Percentiles rank a stretch among this genome's conserved stretches.
phyloP scores from a whole-genome alignment of 441 rosid genomes.

The Arabidopsis lyrata region DNA sequence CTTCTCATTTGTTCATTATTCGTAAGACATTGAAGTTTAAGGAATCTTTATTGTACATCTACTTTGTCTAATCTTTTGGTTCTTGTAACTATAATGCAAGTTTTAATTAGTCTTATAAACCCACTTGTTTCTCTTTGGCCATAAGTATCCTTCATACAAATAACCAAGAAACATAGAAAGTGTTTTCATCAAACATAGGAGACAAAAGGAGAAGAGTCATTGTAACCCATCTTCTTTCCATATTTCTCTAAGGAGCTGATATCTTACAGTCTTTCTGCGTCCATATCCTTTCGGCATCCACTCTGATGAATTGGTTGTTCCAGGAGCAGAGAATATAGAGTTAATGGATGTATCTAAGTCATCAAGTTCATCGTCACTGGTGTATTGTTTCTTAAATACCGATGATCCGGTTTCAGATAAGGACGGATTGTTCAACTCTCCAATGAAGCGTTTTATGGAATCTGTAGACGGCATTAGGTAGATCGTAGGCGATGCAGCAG shows the following conservation, averaged over 20 bases:
- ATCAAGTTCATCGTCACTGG: constrained; percentile 87
- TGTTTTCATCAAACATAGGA: background rate
- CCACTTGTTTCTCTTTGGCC: background rate
- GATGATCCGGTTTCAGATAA: constrained; percentile 62
- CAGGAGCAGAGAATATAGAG: constrained; percentile 55
- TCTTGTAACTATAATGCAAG: background rate
- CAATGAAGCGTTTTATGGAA: constrained; percentile 56
- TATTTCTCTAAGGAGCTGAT: constrained; percentile 73
- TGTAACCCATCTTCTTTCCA: constrained; percentile 61
- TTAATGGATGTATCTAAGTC: constrained; percentile 77
- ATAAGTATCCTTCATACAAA: background rate
- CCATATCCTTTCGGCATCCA: constrained; percentile 62
- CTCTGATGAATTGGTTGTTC: constrained; percentile 49
- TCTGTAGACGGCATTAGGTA: constrained; percentile 71
- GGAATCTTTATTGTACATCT: background rate
- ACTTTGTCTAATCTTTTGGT: background rate
- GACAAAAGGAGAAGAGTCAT: background rate
- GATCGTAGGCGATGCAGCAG: constrained; percentile 60
- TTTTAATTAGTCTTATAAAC: background rate
- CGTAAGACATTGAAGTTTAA: background rate
- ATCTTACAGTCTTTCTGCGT: constrained; percentile 65
- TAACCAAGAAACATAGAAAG: constrained; percentile 8
- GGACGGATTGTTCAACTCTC: constrained; percentile 57
- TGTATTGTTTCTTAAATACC: constrained; percentile 66
- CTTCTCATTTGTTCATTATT: background rate